These are phyloP conservation scores for Pythium rishiriense DNA, from an alignment of 352 stramenopile species.

Conservation along the genomic window DNA sequence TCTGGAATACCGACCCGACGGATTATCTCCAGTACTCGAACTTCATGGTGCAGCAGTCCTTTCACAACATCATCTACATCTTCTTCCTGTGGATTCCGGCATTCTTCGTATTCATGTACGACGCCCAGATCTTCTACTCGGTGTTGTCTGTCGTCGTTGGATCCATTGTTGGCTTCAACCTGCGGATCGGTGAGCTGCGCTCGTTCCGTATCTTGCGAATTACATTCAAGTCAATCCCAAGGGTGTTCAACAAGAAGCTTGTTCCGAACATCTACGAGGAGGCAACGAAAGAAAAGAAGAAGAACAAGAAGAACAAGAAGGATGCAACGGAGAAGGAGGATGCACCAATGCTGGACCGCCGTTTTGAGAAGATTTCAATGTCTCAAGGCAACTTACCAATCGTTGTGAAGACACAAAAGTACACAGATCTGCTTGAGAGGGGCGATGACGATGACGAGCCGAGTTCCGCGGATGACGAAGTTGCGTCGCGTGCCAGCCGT, in stretches of 20 bases:
- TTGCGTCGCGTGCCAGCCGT: constrained; percentile 32
- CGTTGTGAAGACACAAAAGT: constrained; percentile 84
- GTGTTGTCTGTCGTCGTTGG: constrained; percentile 77
- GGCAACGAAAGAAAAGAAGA: constrained; percentile 63
- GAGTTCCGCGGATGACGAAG: constrained; percentile 63
- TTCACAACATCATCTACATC: constrained; percentile 87
- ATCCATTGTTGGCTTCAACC: constrained; percentile 83
- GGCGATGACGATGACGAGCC: constrained; percentile 53
- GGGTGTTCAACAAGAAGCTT: constrained; percentile 89
- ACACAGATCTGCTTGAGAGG: constrained; percentile 66
- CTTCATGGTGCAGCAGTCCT: constrained; percentile 81
- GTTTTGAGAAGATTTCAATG: constrained; percentile 85
- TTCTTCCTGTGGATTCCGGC: constrained; percentile 81
- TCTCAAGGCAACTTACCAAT: constrained; percentile 76
- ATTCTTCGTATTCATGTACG: constrained; percentile 87
- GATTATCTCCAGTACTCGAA: constrained; percentile 80
- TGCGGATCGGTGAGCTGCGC: constrained; percentile 81
- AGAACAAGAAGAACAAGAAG: constrained; percentile 76
- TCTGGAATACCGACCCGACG: constrained; percentile 74
- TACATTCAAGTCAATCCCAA: constrained; percentile 85
- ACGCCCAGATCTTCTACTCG: constrained; percentile 87
- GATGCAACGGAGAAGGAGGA: constrained; percentile 65
- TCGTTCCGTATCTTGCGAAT: constrained; percentile 83
- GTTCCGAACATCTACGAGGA: constrained; percentile 82
- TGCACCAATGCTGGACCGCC: constrained; percentile 58